Evolutionary conservation across 495 filamentous ascomycete genomes (phyloP).

Genomic region (Thozetella sp.): DNA sequence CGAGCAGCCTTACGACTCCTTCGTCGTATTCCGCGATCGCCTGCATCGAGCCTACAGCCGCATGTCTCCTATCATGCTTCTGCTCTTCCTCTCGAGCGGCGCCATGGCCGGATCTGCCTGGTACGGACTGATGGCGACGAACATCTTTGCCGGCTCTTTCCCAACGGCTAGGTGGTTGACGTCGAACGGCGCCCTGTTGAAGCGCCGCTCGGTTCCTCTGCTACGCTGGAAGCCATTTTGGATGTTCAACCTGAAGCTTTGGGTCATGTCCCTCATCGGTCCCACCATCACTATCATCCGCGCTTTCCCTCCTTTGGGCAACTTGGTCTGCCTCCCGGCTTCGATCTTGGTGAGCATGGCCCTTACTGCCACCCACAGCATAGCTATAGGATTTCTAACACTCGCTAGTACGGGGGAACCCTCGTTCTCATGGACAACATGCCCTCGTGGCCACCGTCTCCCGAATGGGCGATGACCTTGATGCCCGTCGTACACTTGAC

Average conservation of each 20-base stretch:
- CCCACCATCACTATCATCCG: conserved; percentile 39
- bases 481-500: conserved; percentile 68
- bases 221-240: neutral
- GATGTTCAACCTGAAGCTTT: conserved; percentile 8
- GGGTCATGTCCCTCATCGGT: conserved; percentile 32
- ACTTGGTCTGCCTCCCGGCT: conserved; percentile 29
- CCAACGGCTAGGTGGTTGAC: conserved; percentile 23
- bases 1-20: conserved; percentile 66
- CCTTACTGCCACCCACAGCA: neutral
- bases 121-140: conserved; percentile 35
- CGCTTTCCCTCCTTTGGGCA: conserved; percentile 23
- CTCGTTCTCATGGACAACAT: conserved; percentile 22
- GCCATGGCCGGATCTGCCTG: conserved; percentile 41
- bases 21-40: conserved; percentile 60
- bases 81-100: conserved; percentile 55
- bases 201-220: neutral
- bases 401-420: conserved; percentile 17
- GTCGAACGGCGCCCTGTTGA: neutral
- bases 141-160: conserved; percentile 35
- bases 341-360: conserved; percentile 29
- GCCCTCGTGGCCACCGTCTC: conserved; percentile 70
- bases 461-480: conserved; percentile 67
- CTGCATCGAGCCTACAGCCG: conserved; percentile 56
- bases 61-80: conserved; percentile 60
- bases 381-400: neutral